Evolutionary conservation across 23 red algal species (phyloP), one percentile per base, ranked within the genome.

Genomic region (Cyanidium caldarium): DNA sequence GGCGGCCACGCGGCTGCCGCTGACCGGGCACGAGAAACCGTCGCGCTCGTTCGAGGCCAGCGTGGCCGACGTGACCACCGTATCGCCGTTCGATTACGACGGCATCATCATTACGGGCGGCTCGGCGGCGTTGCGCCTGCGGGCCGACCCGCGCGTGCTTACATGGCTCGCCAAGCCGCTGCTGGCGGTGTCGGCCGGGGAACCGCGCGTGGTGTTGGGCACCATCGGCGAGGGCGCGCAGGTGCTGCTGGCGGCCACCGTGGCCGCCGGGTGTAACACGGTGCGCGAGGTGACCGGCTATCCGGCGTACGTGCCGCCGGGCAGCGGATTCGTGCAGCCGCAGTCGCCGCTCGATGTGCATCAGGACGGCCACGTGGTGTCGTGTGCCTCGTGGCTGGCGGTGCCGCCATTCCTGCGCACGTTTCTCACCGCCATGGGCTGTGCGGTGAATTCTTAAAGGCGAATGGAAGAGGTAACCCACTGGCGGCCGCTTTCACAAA

Each of bases 21-120:
- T 21, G 5, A 28, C 31, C 31, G 19, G 31, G n/a, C 51, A 61
- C 23, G 51, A 61, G 21, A 16, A 28, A 16, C 51, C 51, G 7
- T 61, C n/a, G 19, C 51, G 51, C 21, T 61, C 51, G 13, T 61
- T 61, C 21, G 51, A 61, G 23, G 51, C 51, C 51, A 61, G 51
- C 21, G 31, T 61, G 7, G 7, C 51, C 7, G 51, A 61, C 51
- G 51, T 61, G 5, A 61, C 51, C 13, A 61, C n/a, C 23, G 51
- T 61, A 5, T 61, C 51, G 5, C 51, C 51, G 13, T 61, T 14
- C 21, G 51, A 61, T 5, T 61, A 61, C 51, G 51, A 61, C 31
- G 51, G 51, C 5, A 61, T 61, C 51, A 16, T 61, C 13, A 28
- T 61, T 5, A 61, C 51, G 7, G 51, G 51, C 31, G 51, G 51